Conservation (phyloP, 257 asterid genomes). For the Primulina tabacum region DNA sequence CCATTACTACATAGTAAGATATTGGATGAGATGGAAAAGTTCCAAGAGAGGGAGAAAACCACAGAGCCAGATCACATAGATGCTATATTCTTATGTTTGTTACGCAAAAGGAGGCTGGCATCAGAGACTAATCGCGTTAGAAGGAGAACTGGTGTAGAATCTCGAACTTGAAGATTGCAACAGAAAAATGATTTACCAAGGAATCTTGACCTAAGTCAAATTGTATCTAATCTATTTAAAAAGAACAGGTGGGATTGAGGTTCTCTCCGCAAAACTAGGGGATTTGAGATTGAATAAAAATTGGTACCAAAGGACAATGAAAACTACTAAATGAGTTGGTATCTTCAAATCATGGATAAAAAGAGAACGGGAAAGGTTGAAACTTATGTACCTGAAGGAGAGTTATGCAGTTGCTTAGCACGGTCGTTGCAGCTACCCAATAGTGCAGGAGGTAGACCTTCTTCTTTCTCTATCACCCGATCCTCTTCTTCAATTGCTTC, state of each 20-base stretch:
- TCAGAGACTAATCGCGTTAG: background rate
- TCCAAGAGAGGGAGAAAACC: background rate
- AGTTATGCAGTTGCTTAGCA: constrained; percentile 86
- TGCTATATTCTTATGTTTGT: background rate
- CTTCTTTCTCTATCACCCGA: constrained; percentile 64
- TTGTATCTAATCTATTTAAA: background rate
- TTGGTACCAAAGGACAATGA: background rate
- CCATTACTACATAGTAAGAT: background rate
- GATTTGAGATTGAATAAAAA: background rate
- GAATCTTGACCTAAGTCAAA: background rate
- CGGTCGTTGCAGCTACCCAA: constrained; percentile 96
- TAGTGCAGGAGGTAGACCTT: constrained; percentile 86
- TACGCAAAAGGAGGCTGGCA: background rate
- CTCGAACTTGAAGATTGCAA: background rate
- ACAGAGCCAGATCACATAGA: background rate
- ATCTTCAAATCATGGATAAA: background rate
- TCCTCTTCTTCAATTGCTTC: constrained; percentile 98
- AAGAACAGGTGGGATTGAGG: background rate
- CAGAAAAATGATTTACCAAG: background rate
- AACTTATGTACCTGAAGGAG: constrained; percentile 67
- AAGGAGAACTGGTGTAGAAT: background rate
- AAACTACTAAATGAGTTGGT: background rate
- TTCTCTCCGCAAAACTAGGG: background rate
- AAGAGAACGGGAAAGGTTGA: background rate
- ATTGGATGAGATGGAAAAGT: background rate